phyloP scores from a whole-genome alignment of 208 protist genomes.

The Angomonas desouzai region DNA sequence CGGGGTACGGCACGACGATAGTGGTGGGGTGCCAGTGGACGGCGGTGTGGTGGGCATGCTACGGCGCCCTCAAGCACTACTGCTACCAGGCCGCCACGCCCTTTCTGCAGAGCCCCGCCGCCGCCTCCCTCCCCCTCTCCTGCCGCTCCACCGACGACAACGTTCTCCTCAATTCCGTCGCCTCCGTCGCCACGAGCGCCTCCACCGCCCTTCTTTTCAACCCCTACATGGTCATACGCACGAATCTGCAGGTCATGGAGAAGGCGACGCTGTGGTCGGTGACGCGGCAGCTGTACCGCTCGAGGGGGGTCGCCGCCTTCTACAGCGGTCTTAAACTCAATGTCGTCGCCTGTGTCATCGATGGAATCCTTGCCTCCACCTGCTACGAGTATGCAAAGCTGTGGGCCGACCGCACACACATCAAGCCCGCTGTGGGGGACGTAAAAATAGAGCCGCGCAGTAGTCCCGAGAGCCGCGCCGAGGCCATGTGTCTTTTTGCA shows the following conservation, averaged over 20 bases:
- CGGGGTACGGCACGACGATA: conserved; percentile 73
- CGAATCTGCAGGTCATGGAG: conserved; percentile 71
- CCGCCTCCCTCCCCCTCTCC: conserved; percentile 27
- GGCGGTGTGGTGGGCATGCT: conserved; percentile 76
- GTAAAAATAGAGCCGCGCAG: too few species aligned
- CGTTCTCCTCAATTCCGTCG: conserved; percentile 51
- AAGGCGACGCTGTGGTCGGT: conserved; percentile 54
- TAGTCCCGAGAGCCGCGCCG: too few species aligned
- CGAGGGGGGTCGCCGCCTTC: conserved; percentile 56
- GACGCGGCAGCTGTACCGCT: conserved; percentile 39
- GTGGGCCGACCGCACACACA: conserved; percentile 55
- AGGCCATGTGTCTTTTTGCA: too few species aligned
- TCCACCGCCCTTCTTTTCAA: conserved; percentile 78
- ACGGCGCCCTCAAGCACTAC: conserved; percentile 45
- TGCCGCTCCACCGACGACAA: conserved; percentile 65
- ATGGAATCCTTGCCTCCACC: conserved; percentile 68
- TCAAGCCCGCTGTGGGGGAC: too few species aligned
- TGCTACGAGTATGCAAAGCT: conserved; percentile 88
- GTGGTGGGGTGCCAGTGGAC: conserved; percentile 81
- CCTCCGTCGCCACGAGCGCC: conserved; percentile 61
- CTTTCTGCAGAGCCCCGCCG: conserved; percentile 18
- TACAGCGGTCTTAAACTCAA: conserved; percentile 68
- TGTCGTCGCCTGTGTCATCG: conserved; percentile 62
- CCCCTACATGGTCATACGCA: conserved; percentile 78
- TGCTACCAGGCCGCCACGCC: conserved; percentile 41